Base-by-base conservation (phyloP, 1,139 yeast species). In the Kodamaea alishanica region DNA sequence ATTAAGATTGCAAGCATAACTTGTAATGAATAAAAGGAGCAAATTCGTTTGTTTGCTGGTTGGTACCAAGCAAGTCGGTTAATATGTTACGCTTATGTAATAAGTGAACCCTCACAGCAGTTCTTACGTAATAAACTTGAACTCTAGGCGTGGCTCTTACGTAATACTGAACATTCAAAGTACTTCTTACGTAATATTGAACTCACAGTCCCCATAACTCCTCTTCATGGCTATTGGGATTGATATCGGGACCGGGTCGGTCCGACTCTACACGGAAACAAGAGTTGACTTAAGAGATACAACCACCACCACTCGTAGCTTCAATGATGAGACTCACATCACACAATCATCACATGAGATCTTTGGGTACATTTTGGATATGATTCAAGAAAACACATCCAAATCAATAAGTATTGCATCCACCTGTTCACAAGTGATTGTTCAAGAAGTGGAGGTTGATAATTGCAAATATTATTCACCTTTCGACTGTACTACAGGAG, bases 241-340 rank as follows among this genome's bases (percentile, higher is more conserved):
- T 5, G 84, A 79, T 52, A 59, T 78, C 1, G 84, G 84, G 1
- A 72, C 83, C 1, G 67, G 73, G 2, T 67, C 78, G 0, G 73
- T 76, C 2, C 54, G 83, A 25, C 54, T 65, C 2, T 69, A 67
- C 15, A 46, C 52, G 25, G 11, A 41, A n/a, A 58, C 60, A 5
- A 29, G 26, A 1, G 31, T 52, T 3, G 30, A 52, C 5, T 42
- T 44, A 2, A 36, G 48, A 0, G 50, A 45, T 30, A 48, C 7
- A 52, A 64, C 45, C 43, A 50, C 36, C 38, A 49, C 24, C 51
- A 56, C 42, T 24, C 44, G 6, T 8, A 32, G 4, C 46, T 54
- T 33, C 30, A 43, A 44, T 27, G 38, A 42, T 11, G 47, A 43
- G 6, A 41, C 39, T 9, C 47, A 42, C 35, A 48, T 60, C 11